Base-by-base conservation (phyloP, 1,139 yeast genomes). In the Pichia sp. region DNA sequence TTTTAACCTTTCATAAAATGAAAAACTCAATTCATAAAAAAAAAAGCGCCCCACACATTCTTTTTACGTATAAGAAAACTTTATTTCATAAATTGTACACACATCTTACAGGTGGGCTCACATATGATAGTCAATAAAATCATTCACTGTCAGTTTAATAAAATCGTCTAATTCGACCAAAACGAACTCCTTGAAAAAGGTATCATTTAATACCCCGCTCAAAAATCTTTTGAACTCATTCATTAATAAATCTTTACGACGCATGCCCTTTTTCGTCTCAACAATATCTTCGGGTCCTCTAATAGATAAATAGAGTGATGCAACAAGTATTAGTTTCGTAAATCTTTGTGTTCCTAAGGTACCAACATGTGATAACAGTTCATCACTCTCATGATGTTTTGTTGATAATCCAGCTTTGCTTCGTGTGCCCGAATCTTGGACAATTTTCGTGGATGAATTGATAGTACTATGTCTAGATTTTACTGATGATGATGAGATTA, bases 71-170 rank as follows among this genome's bases (percentile, higher is more conserved):
- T 27, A n/a, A 7, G n/a, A 7, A 3, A 27, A 27, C 3, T 13
- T 13, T 12, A n/a, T 18, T 13, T 20, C 45, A n/a, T n/a, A n/a
- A n/a, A n/a, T n/a, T n/a, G n/a, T n/a, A n/a, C n/a, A n/a, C n/a
- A n/a, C n/a, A n/a, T n/a, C n/a, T n/a, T n/a, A n/a, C 12, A 57
- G 13, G 12, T 27, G 30, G 30, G 15, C 12, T 32, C 18, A 32
- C 59, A 59, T 58, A 43, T 59, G 63, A 36, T 52, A 58, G 43
- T 61, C 64, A 36, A 61, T 59, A 43, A 60, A 61, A 49, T 62
- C 67, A 47, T 59, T 59, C n/a, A 63, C 55, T 27, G 55, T 56
- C 25, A 59, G 49, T 45, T 62, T 62, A 39, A 61, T 57, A 50
- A 60, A 61, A 44, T 60, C 65, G 45, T 60, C 61, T 45, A 60